Evolutionary conservation across 2,329 filamentous ascomycete genomes (phyloP), one percentile per base, ranked within the genome.

Genomic region (Aspergillus fructus): DNA sequence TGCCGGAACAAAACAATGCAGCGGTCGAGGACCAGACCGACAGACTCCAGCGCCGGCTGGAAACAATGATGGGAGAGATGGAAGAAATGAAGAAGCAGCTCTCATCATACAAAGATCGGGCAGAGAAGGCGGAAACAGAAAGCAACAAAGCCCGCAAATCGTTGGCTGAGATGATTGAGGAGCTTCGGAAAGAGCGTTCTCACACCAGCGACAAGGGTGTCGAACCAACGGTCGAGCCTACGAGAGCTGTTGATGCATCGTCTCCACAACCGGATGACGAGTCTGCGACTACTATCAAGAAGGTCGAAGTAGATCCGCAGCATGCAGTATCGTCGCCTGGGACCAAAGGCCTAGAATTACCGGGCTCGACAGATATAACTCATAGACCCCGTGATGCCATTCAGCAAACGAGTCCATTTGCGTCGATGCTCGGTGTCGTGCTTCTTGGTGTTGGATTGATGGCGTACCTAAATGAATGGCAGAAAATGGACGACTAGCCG

Each of bases 381-480:
- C 68, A 68, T 56, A 58, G 39, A 37, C 68, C 66, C 55, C 66
- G 68, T 41, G 70, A 74, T 50, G 66, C 75, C 24, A 69, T 84
- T 48, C 73, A 80, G 60, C 81, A 87, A 46, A 81, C 83, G 55
- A 79, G 90, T 58, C 90, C 90, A 15, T 93, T 93, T 68, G 88
- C 89, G 41, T 92, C 89, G 2, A 91, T 93, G 84, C 76, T 94
- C 46, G 89, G 90, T 11, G 90, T 94, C 33, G 90, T 94, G 24
- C 74, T 94, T 55, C 78, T 94, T 59, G 90, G 90, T 33, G 88
- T 94, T 78, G 89, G 90, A 13, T 73, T 94, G 62, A 94, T 94
- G 90, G 89, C 89, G 42, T 93, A 92, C 74, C 81, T 94, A 65
- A 94, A 94, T 68, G 88, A 89, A 51, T 93, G 89, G 89, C 89